A percentile compares a stretch with the other conserved stretches of the same genome.
phyloP scores from a whole-genome alignment of 2,329 filamentous ascomycete genomes.

The Epichloe scottii region DNA sequence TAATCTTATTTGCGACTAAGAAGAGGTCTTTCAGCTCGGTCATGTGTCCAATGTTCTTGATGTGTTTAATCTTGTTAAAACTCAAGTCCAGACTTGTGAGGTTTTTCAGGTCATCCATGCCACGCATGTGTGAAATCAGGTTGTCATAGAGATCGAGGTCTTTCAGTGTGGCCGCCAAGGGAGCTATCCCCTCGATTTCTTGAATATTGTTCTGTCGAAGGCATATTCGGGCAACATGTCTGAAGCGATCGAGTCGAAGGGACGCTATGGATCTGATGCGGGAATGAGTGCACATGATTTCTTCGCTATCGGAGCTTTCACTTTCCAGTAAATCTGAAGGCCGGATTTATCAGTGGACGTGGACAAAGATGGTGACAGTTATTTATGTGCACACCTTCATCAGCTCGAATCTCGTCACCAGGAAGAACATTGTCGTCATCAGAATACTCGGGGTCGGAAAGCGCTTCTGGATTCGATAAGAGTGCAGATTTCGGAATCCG shows the following conservation, averaged over 20 bases:
- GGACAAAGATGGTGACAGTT: background rate
- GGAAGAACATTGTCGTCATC: conserved; percentile 55
- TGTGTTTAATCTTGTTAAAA: conserved; percentile 99
- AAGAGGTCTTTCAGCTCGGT: conserved; percentile 71
- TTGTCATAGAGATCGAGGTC: conserved; percentile 98
- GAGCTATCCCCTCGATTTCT: conserved; percentile 60
- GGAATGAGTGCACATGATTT: conserved; percentile 84
- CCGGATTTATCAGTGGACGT: conserved; percentile 9
- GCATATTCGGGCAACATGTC: conserved; percentile 62
- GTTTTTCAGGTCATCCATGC: conserved; percentile 63
- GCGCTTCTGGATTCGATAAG: conserved; percentile 65
- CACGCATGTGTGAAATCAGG: conserved; percentile 73
- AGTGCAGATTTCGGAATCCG: conserved; percentile 50
- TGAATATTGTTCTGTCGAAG: conserved; percentile 87
- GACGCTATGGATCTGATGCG: conserved; percentile 67
- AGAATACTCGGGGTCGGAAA: conserved; percentile 78
- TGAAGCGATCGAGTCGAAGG: conserved; percentile 75
- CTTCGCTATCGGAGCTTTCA: conserved; percentile 50
- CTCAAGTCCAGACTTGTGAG: conserved; percentile 77
- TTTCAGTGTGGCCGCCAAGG: conserved; percentile 52
- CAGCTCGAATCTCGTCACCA: conserved; percentile 64
- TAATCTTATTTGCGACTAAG: conserved; percentile 91
- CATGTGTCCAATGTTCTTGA: conserved; percentile 75
- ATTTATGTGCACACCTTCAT: conserved; percentile 50
- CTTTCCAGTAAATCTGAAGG: conserved; percentile 45